Conservation (phyloP, 257 asterid species). For the Ajuga chamaepitys region DNA sequence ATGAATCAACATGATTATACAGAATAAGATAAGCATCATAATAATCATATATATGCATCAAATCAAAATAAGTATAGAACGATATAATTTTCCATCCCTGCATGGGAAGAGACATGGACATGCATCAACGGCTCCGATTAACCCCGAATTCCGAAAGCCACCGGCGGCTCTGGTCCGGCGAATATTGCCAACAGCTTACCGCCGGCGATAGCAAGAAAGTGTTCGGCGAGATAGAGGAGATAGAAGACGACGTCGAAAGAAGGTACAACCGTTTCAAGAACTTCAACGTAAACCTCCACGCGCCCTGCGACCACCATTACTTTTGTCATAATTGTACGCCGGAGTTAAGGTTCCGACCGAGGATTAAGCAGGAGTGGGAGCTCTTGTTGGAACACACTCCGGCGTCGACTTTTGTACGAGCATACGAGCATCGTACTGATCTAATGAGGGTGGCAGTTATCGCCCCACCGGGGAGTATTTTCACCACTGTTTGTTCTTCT, state of each 20-base stretch:
- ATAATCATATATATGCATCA: no score
- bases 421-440: constrained; percentile 15
- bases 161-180: no score
- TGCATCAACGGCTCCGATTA: no score
- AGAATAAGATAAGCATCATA: no score
- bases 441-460: constrained; percentile 31
- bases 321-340: neutral
- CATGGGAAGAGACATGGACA: no score
- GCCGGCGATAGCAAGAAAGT: neutral
- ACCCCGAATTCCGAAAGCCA: no score
- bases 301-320: constrained; percentile 25
- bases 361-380: constrained; percentile 19
- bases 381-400: constrained; percentile 6
- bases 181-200: no score
- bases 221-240: constrained; percentile 31
- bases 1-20: no score
- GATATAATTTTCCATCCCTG: no score
- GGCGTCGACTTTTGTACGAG: constrained; percentile 16
- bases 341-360: neutral
- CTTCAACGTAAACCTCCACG: neutral
- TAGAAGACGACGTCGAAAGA: constrained; percentile 15
- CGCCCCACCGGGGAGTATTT: constrained; percentile 20
- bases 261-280: constrained; percentile 17
- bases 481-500: constrained; percentile 30
- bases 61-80: no score